Percentiles rank a stretch among this genome's conserved stretches.
Conservation (phyloP, 2,329 filamentous ascomycete genomes). For the Botrytis paeoniae region DNA sequence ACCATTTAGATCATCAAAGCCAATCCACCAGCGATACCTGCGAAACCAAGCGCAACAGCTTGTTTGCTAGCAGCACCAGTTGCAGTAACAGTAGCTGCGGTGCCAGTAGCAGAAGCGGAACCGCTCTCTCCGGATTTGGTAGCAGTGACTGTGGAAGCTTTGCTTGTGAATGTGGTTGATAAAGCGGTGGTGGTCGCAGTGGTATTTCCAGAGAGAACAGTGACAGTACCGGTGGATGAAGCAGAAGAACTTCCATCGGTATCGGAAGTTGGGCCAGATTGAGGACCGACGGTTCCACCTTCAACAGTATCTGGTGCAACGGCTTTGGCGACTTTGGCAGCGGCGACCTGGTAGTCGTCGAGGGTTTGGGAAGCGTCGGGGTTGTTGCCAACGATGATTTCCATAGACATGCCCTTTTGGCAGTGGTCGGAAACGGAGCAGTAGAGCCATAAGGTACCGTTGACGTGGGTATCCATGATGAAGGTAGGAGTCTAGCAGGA, state of each 20-base stretch:
- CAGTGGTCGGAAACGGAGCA: constrained; percentile 74
- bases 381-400: constrained; percentile 42
- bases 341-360: neutral
- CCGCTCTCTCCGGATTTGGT: neutral
- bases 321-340: neutral
- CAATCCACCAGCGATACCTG: constrained; percentile 26
- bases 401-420: constrained; percentile 44
- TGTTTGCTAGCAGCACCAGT: constrained; percentile 17
- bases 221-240: neutral
- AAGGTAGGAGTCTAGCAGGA: constrained; percentile 57
- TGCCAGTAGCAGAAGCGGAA: constrained; percentile 6
- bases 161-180: neutral
- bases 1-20: constrained; percentile 26
- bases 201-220: neutral
- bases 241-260: neutral
- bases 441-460: constrained; percentile 74
- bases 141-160: neutral
- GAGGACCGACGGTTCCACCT: neutral
- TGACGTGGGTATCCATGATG: constrained; percentile 66
- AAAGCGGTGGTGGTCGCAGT: constrained; percentile 3
- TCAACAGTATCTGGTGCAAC: neutral
- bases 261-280: neutral
- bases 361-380: neutral
- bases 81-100: constrained; percentile 16
- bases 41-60: constrained; percentile 21